Base-by-base conservation (phyloP, 78 protist species). In the Dictyostelium intermedium region DNA sequence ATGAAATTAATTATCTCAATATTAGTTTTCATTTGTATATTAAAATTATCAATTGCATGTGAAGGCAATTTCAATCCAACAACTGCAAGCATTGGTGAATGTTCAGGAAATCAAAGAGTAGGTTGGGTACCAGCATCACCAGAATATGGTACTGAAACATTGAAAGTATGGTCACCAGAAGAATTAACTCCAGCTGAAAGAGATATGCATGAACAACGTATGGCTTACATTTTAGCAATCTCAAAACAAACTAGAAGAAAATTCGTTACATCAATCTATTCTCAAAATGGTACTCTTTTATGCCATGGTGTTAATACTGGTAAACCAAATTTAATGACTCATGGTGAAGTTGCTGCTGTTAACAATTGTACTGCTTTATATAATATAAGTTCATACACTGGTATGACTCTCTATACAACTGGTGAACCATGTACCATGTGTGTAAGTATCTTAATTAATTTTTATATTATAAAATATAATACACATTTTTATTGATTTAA, bases 391-490 rank as follows among this genome's bases (percentile, higher is more conserved):
- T 10, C 60, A 34, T 85, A 56, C 41, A 76, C 83, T 9, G 76
- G 76, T 14, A 23, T 53, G 32, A 85, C 92, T 6, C 60, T 85
- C 10, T 85, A 85, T 23, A 85, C 84, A 5, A 85, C 92, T 56
- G 92, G 92, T 56, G 92, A 85, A 25, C 92, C 92, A 56, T 85
- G 92, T 37, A 47, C 92, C 4, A 72, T 45, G 78, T 87, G 93
- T 78, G 92, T 50, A 50, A 9, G 61, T 50, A 50, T 50, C 1
- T 50, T 10, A 11, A 11, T 23, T 66, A 25, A 3, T 23, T 66
- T 27, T 66, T 66, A 25, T 66, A 9, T 27, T 6, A 14, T 27
- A 0, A 3, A 14, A 3, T 1, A 1, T 11, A 5, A 61, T 0
- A 61, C 16, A 7, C 6, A 20, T 20, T 20, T 60, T 60, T 20